Percentiles rank a stretch among this genome's conserved stretches.
Conservation (phyloP, 179 eudicot genomes). For the Carnegiea gigantea region DNA sequence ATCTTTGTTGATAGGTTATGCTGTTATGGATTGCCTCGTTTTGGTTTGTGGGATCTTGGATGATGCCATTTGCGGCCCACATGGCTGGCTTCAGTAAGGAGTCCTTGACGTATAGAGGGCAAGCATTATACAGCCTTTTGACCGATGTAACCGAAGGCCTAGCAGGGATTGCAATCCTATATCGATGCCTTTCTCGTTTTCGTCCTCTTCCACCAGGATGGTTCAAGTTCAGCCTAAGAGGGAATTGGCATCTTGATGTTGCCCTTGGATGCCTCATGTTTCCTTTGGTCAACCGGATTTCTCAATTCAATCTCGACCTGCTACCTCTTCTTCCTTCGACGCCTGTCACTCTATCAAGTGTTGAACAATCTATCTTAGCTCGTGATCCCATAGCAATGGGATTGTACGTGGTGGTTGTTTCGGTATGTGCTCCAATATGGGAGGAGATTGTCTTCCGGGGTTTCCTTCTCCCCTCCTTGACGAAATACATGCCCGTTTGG, state of each 20-base stretch:
- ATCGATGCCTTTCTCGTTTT: slow-evolving; percentile 62
- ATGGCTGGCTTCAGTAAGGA: slow-evolving; percentile 69
- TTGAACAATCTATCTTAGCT: slow-evolving; percentile 76
- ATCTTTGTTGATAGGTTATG: slow-evolving; percentile 51
- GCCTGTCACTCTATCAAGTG: slow-evolving; percentile 65
- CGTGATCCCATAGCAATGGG: slow-evolving; percentile 84
- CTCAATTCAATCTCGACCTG: slow-evolving; percentile 70
- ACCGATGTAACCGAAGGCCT: slow-evolving; percentile 77
- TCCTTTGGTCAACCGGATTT: slow-evolving; percentile 76
- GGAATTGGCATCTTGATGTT: slow-evolving; percentile 76
- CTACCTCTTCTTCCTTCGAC: slow-evolving; percentile 64
- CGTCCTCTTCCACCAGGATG: slow-evolving; percentile 76
- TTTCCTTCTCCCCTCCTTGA: slow-evolving; percentile 83
- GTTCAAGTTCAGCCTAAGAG: slow-evolving; percentile 71
- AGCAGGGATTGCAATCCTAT: slow-evolving; percentile 70
- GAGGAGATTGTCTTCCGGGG: slow-evolving; percentile 84
- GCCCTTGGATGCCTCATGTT: slow-evolving; percentile 79
- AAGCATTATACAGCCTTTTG: slow-evolving; percentile 75
- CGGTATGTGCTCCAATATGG: slow-evolving; percentile 83
- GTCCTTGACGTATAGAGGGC: slow-evolving; percentile 68
- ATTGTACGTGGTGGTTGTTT: slow-evolving; percentile 64
- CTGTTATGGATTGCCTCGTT: slow-evolving; percentile 76
- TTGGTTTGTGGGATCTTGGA: slow-evolving; percentile 89
- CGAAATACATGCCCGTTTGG: slow-evolving; percentile 84
- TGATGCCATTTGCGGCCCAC: slow-evolving; percentile 81